phyloP scores from a whole-genome alignment of 2,329 filamentous ascomycete genomes.

The Stenocarpella maydis region DNA sequence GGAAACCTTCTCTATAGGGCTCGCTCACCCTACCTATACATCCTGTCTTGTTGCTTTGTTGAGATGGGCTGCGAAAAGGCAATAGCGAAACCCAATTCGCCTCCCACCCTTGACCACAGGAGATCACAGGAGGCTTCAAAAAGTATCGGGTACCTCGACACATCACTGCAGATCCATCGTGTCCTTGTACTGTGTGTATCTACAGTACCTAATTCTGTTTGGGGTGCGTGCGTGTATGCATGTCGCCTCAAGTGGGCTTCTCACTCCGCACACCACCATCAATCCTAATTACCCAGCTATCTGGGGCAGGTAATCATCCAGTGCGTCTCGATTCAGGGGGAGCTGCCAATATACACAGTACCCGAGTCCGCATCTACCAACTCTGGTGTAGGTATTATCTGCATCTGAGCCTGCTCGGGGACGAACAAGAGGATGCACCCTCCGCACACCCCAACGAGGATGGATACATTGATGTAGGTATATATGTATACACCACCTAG shows the following conservation, averaged over 20 bases:
- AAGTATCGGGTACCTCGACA: neutral
- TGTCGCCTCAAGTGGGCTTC: slow-evolving; percentile 7
- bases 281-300: slow-evolving; percentile 8
- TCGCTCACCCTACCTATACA: neutral
- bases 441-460: neutral
- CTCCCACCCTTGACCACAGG: neutral
- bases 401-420: neutral
- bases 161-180: neutral
- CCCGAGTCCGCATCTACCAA: no score
- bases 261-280: slow-evolving; percentile 8
- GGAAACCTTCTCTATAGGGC: neutral
- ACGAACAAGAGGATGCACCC: neutral
- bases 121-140: neutral
- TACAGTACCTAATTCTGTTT: no score
- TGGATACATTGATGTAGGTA: no score
- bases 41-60: slow-evolving; percentile 9
- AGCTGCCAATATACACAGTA: neutral
- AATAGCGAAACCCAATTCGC: neutral
- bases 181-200: neutral
- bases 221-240: no score
- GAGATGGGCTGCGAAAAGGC: slow-evolving; percentile 1
- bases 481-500: no score
- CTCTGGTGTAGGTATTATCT: no score
- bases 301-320: slow-evolving; percentile 2
- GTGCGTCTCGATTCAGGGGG: slow-evolving; percentile 14